These are phyloP conservation scores for Kwoniella bestiolae DNA, from an alignment of 768 basidiomycete genomes.

Conservation along the genomic window DNA sequence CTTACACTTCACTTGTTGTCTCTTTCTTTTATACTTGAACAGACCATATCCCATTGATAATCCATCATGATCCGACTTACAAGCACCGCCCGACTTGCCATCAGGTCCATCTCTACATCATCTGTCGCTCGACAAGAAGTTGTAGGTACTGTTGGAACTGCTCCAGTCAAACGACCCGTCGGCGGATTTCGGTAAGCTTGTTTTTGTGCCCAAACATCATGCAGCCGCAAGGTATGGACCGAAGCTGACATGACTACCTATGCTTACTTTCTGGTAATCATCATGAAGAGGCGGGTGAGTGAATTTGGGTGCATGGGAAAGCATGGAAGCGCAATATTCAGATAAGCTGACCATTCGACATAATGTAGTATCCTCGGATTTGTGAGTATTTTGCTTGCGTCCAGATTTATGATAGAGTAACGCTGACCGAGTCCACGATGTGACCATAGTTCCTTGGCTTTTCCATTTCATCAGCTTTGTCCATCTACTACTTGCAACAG, in stretches of 20 bases:
- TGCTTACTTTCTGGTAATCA: too few species aligned
- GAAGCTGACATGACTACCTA: background rate
- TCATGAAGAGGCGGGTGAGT: slow-evolving; percentile 46
- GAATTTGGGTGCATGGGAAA: background rate
- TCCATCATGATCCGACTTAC: too few species aligned
- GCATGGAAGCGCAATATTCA: background rate
- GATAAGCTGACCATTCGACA: background rate
- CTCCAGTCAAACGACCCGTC: slow-evolving; percentile 35
- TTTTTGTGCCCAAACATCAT: background rate
- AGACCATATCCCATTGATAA: too few species aligned
- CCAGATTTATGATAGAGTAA: background rate
- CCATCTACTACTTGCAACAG: slow-evolving; percentile 84
- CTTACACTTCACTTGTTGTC: background rate
- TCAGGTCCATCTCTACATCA: slow-evolving; percentile 9
- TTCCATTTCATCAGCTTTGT: slow-evolving; percentile 81
- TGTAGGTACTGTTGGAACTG: slow-evolving; percentile 39
- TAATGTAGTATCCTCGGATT: slow-evolving; percentile 43
- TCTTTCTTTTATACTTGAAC: too few species aligned
- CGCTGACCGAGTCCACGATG: background rate
- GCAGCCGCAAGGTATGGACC: background rate
- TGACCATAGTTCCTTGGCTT: slow-evolving; percentile 72
- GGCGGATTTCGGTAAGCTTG: slow-evolving; percentile 40
- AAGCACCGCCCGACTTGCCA: background rate
- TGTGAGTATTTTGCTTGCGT: slow-evolving; percentile 29
- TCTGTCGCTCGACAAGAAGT: slow-evolving; percentile 20